Evolutionary conservation across 2,329 filamentous ascomycete genomes (phyloP), one percentile per base, ranked within the genome.

Genomic region (Pseudonectria buxi): DNA sequence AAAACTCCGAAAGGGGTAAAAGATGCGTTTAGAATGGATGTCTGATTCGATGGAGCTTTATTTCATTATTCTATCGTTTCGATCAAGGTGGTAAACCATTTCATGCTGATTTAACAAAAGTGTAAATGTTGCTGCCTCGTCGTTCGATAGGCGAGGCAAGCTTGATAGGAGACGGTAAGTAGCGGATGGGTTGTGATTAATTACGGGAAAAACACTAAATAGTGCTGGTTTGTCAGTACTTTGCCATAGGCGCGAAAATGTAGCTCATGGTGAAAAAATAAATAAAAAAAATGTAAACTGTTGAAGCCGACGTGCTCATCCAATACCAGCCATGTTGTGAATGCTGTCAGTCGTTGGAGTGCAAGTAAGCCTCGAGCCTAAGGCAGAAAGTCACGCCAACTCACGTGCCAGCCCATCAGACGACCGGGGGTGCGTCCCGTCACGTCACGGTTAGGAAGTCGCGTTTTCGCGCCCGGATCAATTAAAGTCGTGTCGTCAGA

Each of bases 361-460:
- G n/a, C n/a, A n/a, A n/a, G n/a, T n/a, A n/a, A n/a, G n/a, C n/a
- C n/a, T n/a, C n/a, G n/a, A n/a, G 10, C 13, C 10, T 12, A 15
- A 33, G 10, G 32, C 32, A 16, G 3, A 6, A 30, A 37, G 24
- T 26, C 10, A 28, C 53, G 53, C 54, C 45, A 46, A 35, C 12
- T 54, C 57, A 59, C 57, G 57, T 59, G 58, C 35, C 7, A 12
- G n/a, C 14, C 34, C 26, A 51, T 50, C 50, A 46, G 48, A 43
- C 14, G 14, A 22, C 4, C 28, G 5, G 18, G 53, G 57, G 58
- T 56, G 49, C 18, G 18, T 22, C 49, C 49, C 31, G 51, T 60
- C 61, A 58, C 59, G 60, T 63, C 60, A 62, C 59, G 59, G 33
- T 43, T 40, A n/a, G 30, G 36, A 30, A 48, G 49, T 48, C 61